phyloP scores from a whole-genome alignment of 202 grass and related monocot species.

The Eragrostis tef region DNA sequence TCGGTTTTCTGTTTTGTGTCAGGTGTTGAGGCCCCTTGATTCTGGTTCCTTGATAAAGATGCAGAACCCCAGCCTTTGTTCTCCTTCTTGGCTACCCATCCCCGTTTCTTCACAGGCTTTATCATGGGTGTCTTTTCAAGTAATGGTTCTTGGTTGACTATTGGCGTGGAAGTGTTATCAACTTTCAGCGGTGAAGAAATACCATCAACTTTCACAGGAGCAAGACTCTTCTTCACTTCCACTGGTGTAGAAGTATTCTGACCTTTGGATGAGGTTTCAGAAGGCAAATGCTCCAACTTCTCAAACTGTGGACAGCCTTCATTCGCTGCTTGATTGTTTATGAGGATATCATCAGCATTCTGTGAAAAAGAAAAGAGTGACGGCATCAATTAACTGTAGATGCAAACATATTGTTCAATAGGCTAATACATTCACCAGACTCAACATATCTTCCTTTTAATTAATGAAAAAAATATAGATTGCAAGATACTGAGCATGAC shows the following conservation, averaged over 20 bases:
- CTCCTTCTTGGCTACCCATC: slow-evolving; percentile 25
- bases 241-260: slow-evolving; percentile 16
- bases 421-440: slow-evolving; percentile 10
- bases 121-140: slow-evolving; percentile 33
- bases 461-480: slow-evolving; percentile 12
- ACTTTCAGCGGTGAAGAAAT: background rate
- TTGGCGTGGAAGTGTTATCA: background rate
- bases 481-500: slow-evolving; percentile 14
- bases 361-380: slow-evolving; percentile 33
- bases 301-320: slow-evolving; percentile 49
- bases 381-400: slow-evolving; percentile 31
- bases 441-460: slow-evolving; percentile 1
- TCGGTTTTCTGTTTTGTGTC: slow-evolving; percentile 31
- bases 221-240: slow-evolving; percentile 21
- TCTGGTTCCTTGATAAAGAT: slow-evolving; percentile 34
- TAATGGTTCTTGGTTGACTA: slow-evolving; percentile 31
- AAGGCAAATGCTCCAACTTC: slow-evolving; percentile 19
- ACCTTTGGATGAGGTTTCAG: slow-evolving; percentile 33
- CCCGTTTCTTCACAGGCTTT: slow-evolving; percentile 44
- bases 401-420: slow-evolving; percentile 22
- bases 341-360: slow-evolving; percentile 58
- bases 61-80: slow-evolving; percentile 8
- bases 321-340: slow-evolving; percentile 53
- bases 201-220: background rate
- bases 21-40: slow-evolving; percentile 14